A percentile compares a stretch with the other conserved stretches of the same genome.
Conservation (phyloP, 1,284 basidiomycete species). For the Vanrija pseudolonga region DNA sequence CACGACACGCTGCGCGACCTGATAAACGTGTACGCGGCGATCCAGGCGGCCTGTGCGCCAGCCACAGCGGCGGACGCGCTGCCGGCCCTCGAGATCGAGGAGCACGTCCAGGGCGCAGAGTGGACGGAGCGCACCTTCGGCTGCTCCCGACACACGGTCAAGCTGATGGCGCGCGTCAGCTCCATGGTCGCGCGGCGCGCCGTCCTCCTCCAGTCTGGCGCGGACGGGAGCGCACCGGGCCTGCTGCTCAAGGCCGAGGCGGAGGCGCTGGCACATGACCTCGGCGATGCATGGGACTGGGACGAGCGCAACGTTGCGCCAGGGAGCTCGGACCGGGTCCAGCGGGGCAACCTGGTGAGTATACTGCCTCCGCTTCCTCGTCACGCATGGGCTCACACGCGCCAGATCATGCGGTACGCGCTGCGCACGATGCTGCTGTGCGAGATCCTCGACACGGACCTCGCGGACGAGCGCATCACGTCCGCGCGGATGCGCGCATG, state of each 20-base stretch:
- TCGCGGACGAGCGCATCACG: conserved; percentile 10
- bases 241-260: conserved; percentile 8
- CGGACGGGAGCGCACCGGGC: neutral
- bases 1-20: conserved; percentile 16
- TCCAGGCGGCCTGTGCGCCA: conserved; percentile 10
- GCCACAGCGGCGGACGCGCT: neutral
- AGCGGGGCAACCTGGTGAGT: conserved; percentile 15
- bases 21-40: conserved; percentile 17
- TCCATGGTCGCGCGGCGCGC: conserved; percentile 14
- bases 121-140: conserved; percentile 26
- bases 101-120: conserved; percentile 5
- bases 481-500: conserved; percentile 2
- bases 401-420: conserved; percentile 13
- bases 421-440: conserved; percentile 17
- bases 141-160: conserved; percentile 13
- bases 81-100: conserved; percentile 1
- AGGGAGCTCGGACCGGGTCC: conserved; percentile 14
- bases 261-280: conserved; percentile 5
- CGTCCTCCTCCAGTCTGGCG: conserved; percentile 5
- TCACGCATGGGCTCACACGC: neutral
- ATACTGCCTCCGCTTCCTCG: no score
- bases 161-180: conserved; percentile 13
- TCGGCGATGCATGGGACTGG: conserved; percentile 12
- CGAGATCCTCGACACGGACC: conserved; percentile 15
- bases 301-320: conserved; percentile 7